phyloP scores from a whole-genome alignment of 345 rosid genomes.

The Arabis alpina region DNA sequence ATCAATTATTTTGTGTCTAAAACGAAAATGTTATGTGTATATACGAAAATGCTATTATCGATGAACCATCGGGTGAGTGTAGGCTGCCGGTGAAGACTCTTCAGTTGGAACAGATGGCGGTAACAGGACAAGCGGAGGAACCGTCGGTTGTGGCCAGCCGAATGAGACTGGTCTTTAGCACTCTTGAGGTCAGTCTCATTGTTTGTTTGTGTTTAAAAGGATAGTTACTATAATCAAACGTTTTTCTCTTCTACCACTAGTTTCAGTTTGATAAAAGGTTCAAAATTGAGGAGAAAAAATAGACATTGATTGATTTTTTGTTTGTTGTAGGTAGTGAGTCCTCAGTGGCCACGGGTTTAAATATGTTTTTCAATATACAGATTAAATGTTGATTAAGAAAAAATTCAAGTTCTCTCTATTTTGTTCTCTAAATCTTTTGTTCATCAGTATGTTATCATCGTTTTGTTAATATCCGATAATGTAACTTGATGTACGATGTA shows the following conservation, averaged over 20 bases:
- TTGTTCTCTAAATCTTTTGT: background rate
- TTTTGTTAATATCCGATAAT: too few relatives aligned
- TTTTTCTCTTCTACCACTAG: too few relatives aligned
- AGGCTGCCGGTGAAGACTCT: slow-evolving; percentile 98
- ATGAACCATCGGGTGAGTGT: slow-evolving; percentile 10
- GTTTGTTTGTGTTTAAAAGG: background rate
- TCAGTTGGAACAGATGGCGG: slow-evolving; percentile 95
- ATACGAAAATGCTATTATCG: slow-evolving; percentile 7
- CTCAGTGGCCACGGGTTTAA: slow-evolving; percentile 88
- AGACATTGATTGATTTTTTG: background rate
- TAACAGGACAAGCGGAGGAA: slow-evolving; percentile 74
- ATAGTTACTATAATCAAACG: too few relatives aligned
- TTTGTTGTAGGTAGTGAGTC: slow-evolving; percentile 82
- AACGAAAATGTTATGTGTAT: background rate
- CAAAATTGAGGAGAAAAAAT: too few relatives aligned
- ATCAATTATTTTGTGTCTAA: background rate
- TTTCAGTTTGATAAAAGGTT: too few relatives aligned
- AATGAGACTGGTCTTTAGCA: slow-evolving; percentile 85
- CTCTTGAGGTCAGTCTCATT: slow-evolving; percentile 73
- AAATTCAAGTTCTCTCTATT: background rate
- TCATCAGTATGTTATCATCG: background rate
- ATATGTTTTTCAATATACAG: background rate
- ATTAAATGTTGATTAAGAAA: background rate
- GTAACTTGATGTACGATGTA: too few relatives aligned
- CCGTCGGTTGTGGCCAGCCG: slow-evolving; percentile 89